Conservation (phyloP, 768 basidiomycete genomes). For the Suillus paluster region DNA sequence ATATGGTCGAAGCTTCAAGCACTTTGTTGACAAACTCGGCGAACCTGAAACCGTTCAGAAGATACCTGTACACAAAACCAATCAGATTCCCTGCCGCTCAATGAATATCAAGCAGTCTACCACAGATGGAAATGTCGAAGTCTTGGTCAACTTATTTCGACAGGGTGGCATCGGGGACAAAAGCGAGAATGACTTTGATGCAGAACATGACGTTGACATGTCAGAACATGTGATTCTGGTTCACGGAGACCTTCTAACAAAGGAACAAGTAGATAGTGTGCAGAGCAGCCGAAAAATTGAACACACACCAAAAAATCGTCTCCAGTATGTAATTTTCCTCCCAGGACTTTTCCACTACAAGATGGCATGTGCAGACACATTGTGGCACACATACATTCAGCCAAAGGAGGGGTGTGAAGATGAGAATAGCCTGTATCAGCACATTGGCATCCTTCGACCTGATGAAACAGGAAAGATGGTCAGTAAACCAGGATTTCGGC, state of each 20-base stretch:
- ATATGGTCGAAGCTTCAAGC: neutral
- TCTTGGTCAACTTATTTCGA: conserved; percentile 15
- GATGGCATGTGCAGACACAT: conserved; percentile 34
- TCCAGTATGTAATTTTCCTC: conserved; percentile 40
- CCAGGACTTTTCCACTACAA: conserved; percentile 40
- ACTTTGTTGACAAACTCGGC: neutral
- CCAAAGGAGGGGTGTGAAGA: conserved; percentile 13
- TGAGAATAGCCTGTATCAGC: conserved; percentile 22
- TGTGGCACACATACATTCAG: conserved; percentile 19
- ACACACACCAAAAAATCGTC: conserved; percentile 28
- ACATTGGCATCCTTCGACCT: conserved; percentile 29
- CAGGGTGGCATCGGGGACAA: conserved; percentile 11
- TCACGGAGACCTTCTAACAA: conserved; percentile 30
- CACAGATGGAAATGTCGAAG: conserved; percentile 22
- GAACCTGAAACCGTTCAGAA: neutral
- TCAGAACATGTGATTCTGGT: conserved; percentile 16
- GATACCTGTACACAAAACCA: neutral
- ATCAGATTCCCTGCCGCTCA: neutral
- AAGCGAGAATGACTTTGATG: neutral
- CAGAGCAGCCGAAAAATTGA: conserved; percentile 28
- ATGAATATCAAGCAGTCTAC: conserved; percentile 31
- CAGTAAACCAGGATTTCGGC: conserved; percentile 39
- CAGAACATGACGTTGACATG: conserved; percentile 9
- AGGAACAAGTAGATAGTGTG: conserved; percentile 19
- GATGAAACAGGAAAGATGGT: conserved; percentile 37